Conservation (phyloP, 345 rosid genomes). For the Hypericum perforatum region DNA sequence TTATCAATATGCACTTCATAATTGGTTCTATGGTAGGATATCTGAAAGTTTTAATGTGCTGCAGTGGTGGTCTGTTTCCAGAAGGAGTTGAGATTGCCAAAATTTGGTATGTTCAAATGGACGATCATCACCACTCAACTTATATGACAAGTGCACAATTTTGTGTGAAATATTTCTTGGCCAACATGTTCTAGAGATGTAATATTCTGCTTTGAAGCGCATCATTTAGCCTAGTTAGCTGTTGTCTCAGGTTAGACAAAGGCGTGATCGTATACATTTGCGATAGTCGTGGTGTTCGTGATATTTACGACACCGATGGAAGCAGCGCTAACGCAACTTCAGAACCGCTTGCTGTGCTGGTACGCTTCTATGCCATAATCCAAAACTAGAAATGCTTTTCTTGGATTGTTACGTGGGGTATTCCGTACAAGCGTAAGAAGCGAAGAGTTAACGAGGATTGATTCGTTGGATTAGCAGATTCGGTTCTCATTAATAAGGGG, state of each 20-base stretch:
- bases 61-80: conserved; percentile 95
- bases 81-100: conserved; percentile 96
- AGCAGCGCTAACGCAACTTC: conserved; percentile 60
- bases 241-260: conserved; percentile 71
- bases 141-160: neutral
- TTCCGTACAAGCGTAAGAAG: no score
- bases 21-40: conserved; percentile 15
- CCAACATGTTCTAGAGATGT: no score
- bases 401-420: neutral
- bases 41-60: conserved; percentile 36
- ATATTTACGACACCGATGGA: conserved; percentile 89
- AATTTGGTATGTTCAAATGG: conserved; percentile 52
- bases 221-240: conserved; percentile 2
- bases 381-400: neutral
- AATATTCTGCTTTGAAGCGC: no score
- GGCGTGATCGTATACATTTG: conserved; percentile 90
- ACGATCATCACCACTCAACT: neutral
- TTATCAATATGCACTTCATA: conserved; percentile 13
- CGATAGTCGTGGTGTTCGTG: conserved; percentile 78
- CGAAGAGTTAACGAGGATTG: no score
- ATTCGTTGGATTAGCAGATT: no score
- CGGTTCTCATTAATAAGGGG: no score
- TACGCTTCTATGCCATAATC: conserved; percentile 16
- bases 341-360: conserved; percentile 83
- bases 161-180: neutral